Evolutionary conservation across 306 rosid species (phyloP), one percentile per base, ranked within the genome.

Genomic region (Acacia melanoxylon): DNA sequence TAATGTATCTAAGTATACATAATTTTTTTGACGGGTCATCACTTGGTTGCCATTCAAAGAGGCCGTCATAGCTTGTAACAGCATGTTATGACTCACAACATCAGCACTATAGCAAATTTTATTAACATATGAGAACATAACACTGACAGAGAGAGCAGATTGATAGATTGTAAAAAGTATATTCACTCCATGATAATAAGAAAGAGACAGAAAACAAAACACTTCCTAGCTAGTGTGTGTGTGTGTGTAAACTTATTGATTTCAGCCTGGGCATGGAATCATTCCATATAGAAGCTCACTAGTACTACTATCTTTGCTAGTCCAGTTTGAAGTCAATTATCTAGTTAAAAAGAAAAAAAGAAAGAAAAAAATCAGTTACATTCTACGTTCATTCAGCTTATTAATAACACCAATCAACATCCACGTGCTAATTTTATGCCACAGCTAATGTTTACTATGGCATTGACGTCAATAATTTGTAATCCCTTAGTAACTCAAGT

Each of bases 11-110:
- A 68, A 19, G 37, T 29, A 79, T 27, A n/a, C 22, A 61, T 59
- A 59, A 4, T 6, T 27, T 24, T 24, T 25, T 61, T 25, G 19
- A 3, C 7, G 8, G 33, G 25, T 22, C 62, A 48, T 71, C 69
- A 37, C 45, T 52, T 61, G 19, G 52, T 62, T 40, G 67, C 15
- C 68, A 58, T 42, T 29, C 12, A 31, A 78, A 72, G 78, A 83
- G 19, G 67, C 25, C 54, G 68, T 33, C 35, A 25, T 61, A 11
- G 2, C 67, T 61, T 58, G 56, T 35, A 61, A 63, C 37, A 56
- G 80, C 76, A 35, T 52, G 48, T 12, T 27, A 78, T 61, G 80
- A 45, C 75, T 72, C 52, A 65, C 52, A 74, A 68, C 42, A 76
- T 24, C 70, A n/a, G 24, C n/a, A 72, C 35, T 16, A 45, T 17